A percentile compares a stretch with the other conserved stretches of the same genome.
These are phyloP conservation scores for Spathaspora girioi DNA, from an alignment of 805 yeast species.

Conservation along the genomic window DNA sequence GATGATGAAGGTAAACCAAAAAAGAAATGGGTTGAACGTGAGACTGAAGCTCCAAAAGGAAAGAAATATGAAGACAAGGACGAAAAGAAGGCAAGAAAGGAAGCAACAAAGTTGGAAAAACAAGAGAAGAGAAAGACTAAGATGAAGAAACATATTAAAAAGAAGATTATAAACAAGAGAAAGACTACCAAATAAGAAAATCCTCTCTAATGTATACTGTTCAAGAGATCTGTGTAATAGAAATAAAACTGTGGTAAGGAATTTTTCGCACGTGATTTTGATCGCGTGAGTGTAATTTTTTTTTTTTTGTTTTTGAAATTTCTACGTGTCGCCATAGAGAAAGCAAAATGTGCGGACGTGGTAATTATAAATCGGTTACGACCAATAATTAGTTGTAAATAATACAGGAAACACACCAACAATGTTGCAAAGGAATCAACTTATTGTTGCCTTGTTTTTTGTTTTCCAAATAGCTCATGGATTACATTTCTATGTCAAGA, in stretches of 20 bases:
- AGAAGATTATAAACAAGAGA: constrained; percentile 60
- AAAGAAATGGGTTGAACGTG: constrained; percentile 40
- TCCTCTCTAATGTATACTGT: neutral
- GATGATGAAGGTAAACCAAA: constrained; percentile 22
- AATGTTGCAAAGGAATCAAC: neutral
- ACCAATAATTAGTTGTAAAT: neutral
- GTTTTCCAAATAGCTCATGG: constrained; percentile 29
- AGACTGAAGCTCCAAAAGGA: constrained; percentile 48
- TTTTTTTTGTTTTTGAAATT: neutral
- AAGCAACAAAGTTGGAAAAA: constrained; percentile 27
- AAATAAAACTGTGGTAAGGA: too few species aligned
- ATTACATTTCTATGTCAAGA: constrained; percentile 74
- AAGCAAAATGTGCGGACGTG: neutral
- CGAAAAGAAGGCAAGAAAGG: constrained; percentile 44
- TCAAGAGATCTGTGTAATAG: neutral
- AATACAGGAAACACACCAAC: neutral
- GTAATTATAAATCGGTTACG: neutral
- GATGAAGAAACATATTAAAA: constrained; percentile 34
- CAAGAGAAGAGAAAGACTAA: constrained; percentile 34
- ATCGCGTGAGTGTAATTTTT: neutral
- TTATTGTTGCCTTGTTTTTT: constrained; percentile 9
- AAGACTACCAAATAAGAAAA: constrained; percentile 26
- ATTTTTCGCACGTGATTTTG: neutral
- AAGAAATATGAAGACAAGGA: constrained; percentile 60
- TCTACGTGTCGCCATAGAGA: neutral